Percentiles rank a stretch among this genome's conserved stretches.
Evolutionary conservation across 306 rosid genomes (phyloP).

Genomic region (Lathyrus aphaca): DNA sequence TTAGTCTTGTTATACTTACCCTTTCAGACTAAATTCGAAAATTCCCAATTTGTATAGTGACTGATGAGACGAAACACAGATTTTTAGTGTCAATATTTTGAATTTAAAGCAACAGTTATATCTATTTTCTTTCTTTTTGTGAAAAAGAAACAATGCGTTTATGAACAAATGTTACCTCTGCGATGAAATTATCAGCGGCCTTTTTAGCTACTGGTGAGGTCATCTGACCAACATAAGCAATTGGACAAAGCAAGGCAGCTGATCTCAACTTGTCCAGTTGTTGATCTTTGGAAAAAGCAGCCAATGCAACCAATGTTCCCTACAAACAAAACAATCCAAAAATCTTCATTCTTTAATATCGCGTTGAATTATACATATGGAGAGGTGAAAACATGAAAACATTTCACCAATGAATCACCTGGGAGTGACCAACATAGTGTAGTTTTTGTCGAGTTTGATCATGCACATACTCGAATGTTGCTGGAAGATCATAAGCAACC

Average conservation of each 20-base stretch:
- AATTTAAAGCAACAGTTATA: neutral
- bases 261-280: constrained; percentile 62
- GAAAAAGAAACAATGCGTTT: too few relatives aligned
- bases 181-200: constrained; percentile 71
- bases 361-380: constrained; percentile 2
- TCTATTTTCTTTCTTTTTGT: neutral
- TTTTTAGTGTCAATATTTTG: constrained; percentile 35
- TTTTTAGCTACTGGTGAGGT: constrained; percentile 75
- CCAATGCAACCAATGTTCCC: constrained; percentile 88
- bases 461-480: constrained; percentile 73
- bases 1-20: constrained; percentile 53
- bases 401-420: constrained; percentile 62
- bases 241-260: constrained; percentile 86
- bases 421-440: constrained; percentile 92
- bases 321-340: constrained; percentile 40
- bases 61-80: constrained; percentile 50
- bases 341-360: neutral
- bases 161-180: constrained; percentile 55
- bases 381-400: neutral
- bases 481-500: constrained; percentile 87
- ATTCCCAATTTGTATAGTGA: constrained; percentile 62
- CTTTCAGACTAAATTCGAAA: constrained; percentile 64
- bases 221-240: constrained; percentile 77
- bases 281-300: constrained; percentile 72
- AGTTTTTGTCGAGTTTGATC: constrained; percentile 73